These are phyloP conservation scores for Rhodotorula diobovata DNA, from an alignment of 768 basidiomycete genomes.

Conservation along the genomic window DNA sequence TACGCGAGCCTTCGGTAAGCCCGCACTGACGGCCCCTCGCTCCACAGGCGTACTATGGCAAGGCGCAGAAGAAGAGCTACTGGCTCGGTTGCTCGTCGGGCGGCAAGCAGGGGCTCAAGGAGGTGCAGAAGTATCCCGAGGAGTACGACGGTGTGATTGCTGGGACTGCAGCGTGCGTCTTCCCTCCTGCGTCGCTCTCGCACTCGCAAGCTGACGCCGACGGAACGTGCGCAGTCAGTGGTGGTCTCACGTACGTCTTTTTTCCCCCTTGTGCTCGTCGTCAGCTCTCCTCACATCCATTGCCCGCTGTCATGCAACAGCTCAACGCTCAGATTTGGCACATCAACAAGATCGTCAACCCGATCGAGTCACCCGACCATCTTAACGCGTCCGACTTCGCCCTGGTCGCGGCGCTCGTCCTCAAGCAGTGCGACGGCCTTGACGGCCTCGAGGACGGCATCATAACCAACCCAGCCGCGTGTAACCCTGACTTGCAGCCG, in stretches of 20 bases:
- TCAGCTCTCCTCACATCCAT: neutral
- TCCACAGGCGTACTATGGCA: slow-evolving; percentile 25
- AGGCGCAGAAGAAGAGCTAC: slow-evolving; percentile 15
- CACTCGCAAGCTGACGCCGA: no score
- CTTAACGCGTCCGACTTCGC: slow-evolving; percentile 23
- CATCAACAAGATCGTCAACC: slow-evolving; percentile 34
- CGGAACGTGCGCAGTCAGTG: no score
- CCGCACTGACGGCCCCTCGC: neutral
- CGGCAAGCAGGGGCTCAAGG: slow-evolving; percentile 39
- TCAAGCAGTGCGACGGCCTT: slow-evolving; percentile 37
- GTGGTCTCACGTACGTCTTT: no score
- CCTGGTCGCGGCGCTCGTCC: slow-evolving; percentile 7
- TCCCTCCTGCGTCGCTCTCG: neutral
- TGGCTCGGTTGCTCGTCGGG: slow-evolving; percentile 40
- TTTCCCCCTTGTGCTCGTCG: no score
- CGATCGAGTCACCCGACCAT: slow-evolving; percentile 8
- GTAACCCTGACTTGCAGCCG: slow-evolving; percentile 41
- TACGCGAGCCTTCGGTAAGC: no score
- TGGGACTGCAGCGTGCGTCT: slow-evolving; percentile 18
- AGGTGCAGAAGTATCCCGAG: slow-evolving; percentile 27
- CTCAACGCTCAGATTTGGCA: slow-evolving; percentile 28
- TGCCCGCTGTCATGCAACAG: neutral
- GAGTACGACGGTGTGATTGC: slow-evolving; percentile 36
- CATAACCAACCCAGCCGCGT: slow-evolving; percentile 46
- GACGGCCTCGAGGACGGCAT: slow-evolving; percentile 45